Percentiles rank a stretch among this genome's conserved stretches.
phyloP scores from a whole-genome alignment of 1,284 basidiomycete species.

The Agroathelia rolfsii region DNA sequence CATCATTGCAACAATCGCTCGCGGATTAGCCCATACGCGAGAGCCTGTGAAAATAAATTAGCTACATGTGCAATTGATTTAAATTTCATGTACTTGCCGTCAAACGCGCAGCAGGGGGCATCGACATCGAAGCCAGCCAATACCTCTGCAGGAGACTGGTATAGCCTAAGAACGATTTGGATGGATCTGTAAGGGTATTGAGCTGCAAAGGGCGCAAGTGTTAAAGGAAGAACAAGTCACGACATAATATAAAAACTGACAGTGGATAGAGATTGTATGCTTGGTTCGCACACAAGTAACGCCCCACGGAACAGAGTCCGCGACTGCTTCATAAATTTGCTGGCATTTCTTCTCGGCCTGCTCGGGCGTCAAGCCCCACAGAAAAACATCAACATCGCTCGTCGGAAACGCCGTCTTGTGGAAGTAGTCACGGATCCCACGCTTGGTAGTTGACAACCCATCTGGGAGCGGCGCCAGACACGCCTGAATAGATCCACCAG shows the following conservation, averaged over 20 bases:
- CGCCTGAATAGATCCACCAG: slow-evolving; percentile 48
- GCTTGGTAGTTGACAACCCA: slow-evolving; percentile 36
- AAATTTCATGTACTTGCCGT: slow-evolving; percentile 24
- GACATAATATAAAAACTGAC: slow-evolving; percentile 19
- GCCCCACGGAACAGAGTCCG: slow-evolving; percentile 55
- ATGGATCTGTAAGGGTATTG: slow-evolving; percentile 53
- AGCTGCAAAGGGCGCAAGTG: slow-evolving; percentile 21
- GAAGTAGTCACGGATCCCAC: slow-evolving; percentile 43
- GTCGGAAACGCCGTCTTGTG: slow-evolving; percentile 43
- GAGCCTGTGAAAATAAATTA: slow-evolving; percentile 19
- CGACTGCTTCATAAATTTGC: slow-evolving; percentile 47
- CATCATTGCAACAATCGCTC: slow-evolving; percentile 47
- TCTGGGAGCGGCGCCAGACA: slow-evolving; percentile 41
- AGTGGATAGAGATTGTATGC: slow-evolving; percentile 53
- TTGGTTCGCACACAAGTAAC: slow-evolving; percentile 53
- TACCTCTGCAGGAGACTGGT: slow-evolving; percentile 48
- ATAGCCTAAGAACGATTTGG: slow-evolving; percentile 48
- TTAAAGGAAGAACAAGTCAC: not conserved
- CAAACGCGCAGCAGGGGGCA: slow-evolving; percentile 45
- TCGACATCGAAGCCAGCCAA: slow-evolving; percentile 56
- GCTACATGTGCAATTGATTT: not conserved
- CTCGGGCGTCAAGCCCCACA: slow-evolving; percentile 45
- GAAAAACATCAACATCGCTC: slow-evolving; percentile 53
- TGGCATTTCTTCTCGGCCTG: slow-evolving; percentile 50
- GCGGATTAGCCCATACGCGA: slow-evolving; percentile 46